Evolutionary conservation across 768 basidiomycete species (phyloP).

Genomic region (Nevesoporus exiguus): DNA sequence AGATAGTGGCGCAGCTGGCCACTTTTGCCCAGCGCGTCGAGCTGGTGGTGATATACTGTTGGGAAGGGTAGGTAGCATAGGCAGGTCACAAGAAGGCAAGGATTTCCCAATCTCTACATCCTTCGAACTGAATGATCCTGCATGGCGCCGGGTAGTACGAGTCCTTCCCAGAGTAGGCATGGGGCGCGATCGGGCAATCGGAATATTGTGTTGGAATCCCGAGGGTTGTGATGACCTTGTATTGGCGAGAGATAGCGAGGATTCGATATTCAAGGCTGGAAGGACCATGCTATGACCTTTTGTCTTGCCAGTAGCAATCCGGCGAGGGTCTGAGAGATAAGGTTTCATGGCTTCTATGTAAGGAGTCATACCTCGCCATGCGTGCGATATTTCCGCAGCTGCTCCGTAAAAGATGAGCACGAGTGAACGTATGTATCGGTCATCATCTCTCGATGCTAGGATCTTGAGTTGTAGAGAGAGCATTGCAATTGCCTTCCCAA

Average conservation of each 20-base stretch:
- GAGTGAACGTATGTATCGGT: constrained; percentile 85
- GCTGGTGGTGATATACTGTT: constrained; percentile 28
- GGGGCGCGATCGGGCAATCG: constrained; percentile 30
- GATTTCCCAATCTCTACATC: constrained; percentile 88
- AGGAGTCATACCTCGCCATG: constrained; percentile 78
- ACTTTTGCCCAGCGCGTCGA: constrained; percentile 51
- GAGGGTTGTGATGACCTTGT: constrained; percentile 24
- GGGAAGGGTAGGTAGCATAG: constrained; percentile 27
- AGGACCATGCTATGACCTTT: constrained; percentile 24
- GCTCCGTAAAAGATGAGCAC: constrained; percentile 86
- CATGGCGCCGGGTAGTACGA: constrained; percentile 73
- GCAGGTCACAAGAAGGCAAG: constrained; percentile 60
- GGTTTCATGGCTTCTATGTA: constrained; percentile 69
- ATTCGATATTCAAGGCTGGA: constrained; percentile 23
- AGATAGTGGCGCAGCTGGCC: constrained; percentile 38
- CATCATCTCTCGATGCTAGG: constrained; percentile 70
- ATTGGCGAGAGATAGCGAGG: constrained; percentile 28
- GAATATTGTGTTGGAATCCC: constrained; percentile 21
- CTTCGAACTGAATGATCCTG: constrained; percentile 92
- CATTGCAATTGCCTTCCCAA: constrained; percentile 85
- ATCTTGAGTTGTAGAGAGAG: constrained; percentile 77
- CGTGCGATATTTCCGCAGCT: constrained; percentile 78
- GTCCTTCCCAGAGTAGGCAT: constrained; percentile 36
- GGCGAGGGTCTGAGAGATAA: constrained; percentile 47
- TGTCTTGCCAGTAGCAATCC: constrained; percentile 33